A percentile compares a stretch with the other conserved stretches of the same genome.
These are phyloP conservation scores for Trichosporon sp. DNA, from an alignment of 1,284 basidiomycete genomes.

Conservation along the genomic window DNA sequence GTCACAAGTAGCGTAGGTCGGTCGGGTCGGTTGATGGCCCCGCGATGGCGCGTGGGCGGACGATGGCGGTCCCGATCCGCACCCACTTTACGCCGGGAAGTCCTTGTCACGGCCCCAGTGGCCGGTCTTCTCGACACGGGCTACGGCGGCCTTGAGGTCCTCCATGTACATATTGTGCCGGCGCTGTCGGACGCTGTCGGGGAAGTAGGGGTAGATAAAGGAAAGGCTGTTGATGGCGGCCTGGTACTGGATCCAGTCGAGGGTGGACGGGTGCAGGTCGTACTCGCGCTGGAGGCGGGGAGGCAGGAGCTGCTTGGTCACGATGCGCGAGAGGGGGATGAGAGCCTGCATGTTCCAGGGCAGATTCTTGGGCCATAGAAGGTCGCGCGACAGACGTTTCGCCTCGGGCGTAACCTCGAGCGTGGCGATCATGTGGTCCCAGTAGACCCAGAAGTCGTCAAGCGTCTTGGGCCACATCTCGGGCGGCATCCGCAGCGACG, in stretches of 20 bases:
- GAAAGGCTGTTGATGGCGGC: not conserved
- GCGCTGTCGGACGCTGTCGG: not conserved
- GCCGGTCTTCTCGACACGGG: not conserved
- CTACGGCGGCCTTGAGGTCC: not conserved
- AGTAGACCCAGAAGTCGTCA: constrained; percentile 3
- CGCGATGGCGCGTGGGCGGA: not conserved
- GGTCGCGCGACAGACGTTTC: not conserved
- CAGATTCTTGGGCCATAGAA: not conserved
- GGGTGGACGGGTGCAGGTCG: not conserved
- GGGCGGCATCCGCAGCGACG: not conserved
- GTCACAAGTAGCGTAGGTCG: not conserved
- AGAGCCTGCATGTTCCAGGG: not conserved
- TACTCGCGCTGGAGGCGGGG: not conserved
- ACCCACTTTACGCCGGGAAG: not conserved
- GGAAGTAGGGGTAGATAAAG: not conserved
- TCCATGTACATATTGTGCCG: constrained; percentile 5
- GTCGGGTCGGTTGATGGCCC: not conserved
- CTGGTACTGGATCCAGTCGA: constrained; percentile 6
- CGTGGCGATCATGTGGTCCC: constrained; percentile 7
- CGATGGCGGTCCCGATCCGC: no score
- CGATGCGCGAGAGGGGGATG: not conserved
- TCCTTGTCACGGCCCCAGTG: constrained; percentile 10
- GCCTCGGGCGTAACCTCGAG: constrained; percentile 3
- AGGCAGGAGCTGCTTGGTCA: constrained; percentile 3
- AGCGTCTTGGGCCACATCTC: constrained; percentile 13